These are phyloP conservation scores for Xylariaceae sp. DNA, from an alignment of 2,329 filamentous ascomycete species.

Conservation along the genomic window DNA sequence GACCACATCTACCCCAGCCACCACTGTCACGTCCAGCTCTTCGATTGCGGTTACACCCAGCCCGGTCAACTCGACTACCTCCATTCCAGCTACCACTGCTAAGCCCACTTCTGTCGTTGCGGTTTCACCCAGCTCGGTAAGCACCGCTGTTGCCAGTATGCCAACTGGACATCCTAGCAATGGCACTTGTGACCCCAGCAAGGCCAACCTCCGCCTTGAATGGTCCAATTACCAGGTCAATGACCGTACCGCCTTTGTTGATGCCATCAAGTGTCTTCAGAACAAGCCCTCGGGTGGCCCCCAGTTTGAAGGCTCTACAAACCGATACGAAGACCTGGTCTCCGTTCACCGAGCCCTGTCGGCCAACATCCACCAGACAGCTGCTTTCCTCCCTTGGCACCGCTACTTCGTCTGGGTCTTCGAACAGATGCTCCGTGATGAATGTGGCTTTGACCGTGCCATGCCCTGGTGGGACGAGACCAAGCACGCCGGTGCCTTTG, in stretches of 20 bases:
- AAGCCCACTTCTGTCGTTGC: background rate
- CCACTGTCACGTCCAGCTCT: background rate
- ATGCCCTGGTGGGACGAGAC: conserved; percentile 41
- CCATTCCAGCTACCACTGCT: background rate
- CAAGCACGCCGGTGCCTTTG: conserved; percentile 32
- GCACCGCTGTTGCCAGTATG: conserved; percentile 4
- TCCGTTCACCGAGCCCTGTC: conserved; percentile 36
- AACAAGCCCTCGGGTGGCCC: conserved; percentile 27
- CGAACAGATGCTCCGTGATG: conserved; percentile 35
- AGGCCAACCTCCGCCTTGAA: conserved; percentile 28
- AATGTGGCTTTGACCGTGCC: conserved; percentile 35
- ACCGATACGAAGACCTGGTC: conserved; percentile 37
- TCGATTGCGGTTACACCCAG: background rate
- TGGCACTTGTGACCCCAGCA: conserved; percentile 26
- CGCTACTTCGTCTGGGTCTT: conserved; percentile 35
- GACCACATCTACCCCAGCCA: background rate
- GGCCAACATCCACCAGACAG: conserved; percentile 25
- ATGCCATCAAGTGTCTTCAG: conserved; percentile 34
- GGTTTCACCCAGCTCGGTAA: background rate
- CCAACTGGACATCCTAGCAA: background rate
- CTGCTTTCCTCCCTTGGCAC: conserved; percentile 37
- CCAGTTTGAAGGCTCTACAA: conserved; percentile 26
- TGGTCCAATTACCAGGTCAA: conserved; percentile 30
- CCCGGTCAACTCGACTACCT: background rate
- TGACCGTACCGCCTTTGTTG: conserved; percentile 32